These are phyloP conservation scores for Fraxinus angustifolia DNA, from an alignment of 305 asterid genomes.

Conservation along the genomic window DNA sequence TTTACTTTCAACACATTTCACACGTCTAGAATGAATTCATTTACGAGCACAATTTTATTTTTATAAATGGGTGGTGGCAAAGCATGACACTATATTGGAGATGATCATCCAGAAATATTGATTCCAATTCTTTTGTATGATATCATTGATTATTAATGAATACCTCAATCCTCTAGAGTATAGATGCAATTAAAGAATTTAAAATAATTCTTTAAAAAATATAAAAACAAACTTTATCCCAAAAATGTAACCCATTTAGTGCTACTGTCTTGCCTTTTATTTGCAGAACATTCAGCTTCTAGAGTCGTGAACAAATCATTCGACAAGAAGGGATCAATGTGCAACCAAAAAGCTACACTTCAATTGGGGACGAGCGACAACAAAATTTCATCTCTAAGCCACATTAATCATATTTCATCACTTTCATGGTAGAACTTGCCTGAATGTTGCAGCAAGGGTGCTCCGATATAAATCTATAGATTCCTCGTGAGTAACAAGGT, in stretches of 20 bases:
- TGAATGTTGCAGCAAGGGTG: conserved; percentile 39
- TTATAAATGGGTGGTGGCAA: background rate
- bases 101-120: background rate
- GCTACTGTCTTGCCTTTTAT: background rate
- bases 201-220: background rate
- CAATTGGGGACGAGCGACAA: background rate
- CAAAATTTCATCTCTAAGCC: background rate
- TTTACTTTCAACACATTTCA: background rate
- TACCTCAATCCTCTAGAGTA: background rate
- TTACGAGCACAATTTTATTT: background rate
- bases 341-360: background rate
- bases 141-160: background rate
- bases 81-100: background rate
- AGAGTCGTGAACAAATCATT: background rate
- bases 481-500: conserved; percentile 28
- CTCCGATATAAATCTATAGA: conserved; percentile 39
- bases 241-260: background rate
- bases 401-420: background rate
- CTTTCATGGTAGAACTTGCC: background rate
- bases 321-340: background rate
- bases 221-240: background rate
- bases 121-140: background rate
- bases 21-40: background rate
- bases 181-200: background rate
- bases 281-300: background rate